A percentile compares a stretch with the other conserved stretches of the same genome.
These are phyloP conservation scores for Phaeotremella fagi DNA, from an alignment of 768 basidiomycete genomes.

Conservation along the genomic window DNA sequence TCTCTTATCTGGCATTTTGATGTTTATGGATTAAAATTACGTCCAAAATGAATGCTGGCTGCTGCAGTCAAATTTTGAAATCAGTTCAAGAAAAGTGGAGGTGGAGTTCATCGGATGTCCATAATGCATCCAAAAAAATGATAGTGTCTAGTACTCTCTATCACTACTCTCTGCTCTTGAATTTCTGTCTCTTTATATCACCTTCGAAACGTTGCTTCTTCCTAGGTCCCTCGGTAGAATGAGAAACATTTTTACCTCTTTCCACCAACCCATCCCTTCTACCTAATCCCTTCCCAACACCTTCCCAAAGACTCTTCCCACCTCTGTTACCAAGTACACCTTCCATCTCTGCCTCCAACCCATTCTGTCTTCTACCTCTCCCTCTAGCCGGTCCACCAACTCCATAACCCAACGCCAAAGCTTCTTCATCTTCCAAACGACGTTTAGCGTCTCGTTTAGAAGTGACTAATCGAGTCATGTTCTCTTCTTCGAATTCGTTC, in stretches of 20 bases:
- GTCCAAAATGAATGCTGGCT: too few relatives aligned
- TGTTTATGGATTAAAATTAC: too few relatives aligned
- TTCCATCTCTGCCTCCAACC: conserved; percentile 47
- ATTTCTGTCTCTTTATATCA: conserved; percentile 14
- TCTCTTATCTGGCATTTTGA: conserved; percentile 44
- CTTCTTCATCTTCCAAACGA: conserved; percentile 73
- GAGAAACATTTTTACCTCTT: conserved; percentile 14
- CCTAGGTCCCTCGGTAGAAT: not conserved
- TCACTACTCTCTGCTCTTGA: not conserved
- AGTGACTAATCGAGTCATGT: conserved; percentile 84
- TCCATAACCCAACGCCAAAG: conserved; percentile 70
- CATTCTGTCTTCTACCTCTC: conserved; percentile 41
- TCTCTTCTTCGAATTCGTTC: conserved; percentile 87
- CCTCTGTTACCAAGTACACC: conserved; percentile 46
- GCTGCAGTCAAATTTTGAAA: too few relatives aligned
- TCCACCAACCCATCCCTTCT: conserved; percentile 17
- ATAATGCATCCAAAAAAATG: not conserved
- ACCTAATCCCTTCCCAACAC: conserved; percentile 31
- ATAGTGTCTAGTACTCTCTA: not conserved
- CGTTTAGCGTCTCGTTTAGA: conserved; percentile 77
- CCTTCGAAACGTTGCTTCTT: conserved; percentile 41
- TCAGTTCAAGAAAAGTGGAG: too few relatives aligned
- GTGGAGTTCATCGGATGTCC: too few relatives aligned
- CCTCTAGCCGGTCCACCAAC: conserved; percentile 36
- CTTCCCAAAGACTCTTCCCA: conserved; percentile 43